Base-by-base conservation (phyloP, 305 asterid species). In the Andrographis paniculata region DNA sequence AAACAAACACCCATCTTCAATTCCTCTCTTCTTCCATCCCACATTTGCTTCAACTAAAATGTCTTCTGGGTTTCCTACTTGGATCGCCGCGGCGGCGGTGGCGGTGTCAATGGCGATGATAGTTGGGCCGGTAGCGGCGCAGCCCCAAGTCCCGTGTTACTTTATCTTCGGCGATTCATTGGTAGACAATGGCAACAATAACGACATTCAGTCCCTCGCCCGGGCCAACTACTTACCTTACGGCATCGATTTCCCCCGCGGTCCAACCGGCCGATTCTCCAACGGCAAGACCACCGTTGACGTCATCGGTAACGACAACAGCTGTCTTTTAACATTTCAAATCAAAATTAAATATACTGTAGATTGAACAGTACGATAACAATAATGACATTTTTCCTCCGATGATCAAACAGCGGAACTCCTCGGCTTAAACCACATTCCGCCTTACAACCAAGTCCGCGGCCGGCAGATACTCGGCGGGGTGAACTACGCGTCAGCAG, bases 401-500 rank as follows among this genome's bases (percentile, higher is more conserved):
- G 31, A 27, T 27, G 6, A 4, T 27, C 38, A 33, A 33, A 33
- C 82, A 86, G 96, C 87, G 43, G 82, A 86, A 66, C 72, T 69
- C 44, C 57, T 86, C 43, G 96, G 96, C 0, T 79, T 86, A 52
- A 71, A 62, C 36, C 55, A 50, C 62, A 79, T 79, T 52, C 88
- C 75, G 11, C 82, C 94, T 0, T 79, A 71, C 45, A 60, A 82
- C 20, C 6, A 39, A 17, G 94, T 82, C 1, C 50, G 79, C 1
- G 89, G 76, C 36, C 71, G 53, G 49, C 60, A 72, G 30, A 65
- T 86, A 53, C 88, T 82, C 17, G 60, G 52, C 38, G 94, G 92
- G 48, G 85, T 79, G 17, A 86, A 86, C 67, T 82, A 69, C 42
- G 95, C 94, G 14, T 86, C 95, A 1, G 95, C 94, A 0, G 92